These are phyloP conservation scores for Colletotrichum costaricense DNA, from an alignment of 2,329 filamentous ascomycete genomes.

Conservation along the genomic window DNA sequence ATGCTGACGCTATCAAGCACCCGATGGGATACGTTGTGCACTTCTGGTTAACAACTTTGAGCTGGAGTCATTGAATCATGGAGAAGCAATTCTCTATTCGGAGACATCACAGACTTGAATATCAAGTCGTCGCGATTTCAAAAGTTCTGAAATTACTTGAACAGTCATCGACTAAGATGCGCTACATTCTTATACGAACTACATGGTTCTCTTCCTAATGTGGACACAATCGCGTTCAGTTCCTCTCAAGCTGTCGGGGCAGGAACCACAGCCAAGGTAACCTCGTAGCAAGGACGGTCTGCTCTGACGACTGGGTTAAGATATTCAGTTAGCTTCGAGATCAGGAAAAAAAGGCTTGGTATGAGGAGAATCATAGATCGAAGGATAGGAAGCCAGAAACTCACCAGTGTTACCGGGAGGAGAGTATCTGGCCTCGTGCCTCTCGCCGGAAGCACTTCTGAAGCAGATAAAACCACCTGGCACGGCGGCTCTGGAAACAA, in stretches of 20 bases:
- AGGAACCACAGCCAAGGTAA: constrained; percentile 1
- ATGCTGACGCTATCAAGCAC: too few relatives aligned
- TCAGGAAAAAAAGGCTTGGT: not conserved
- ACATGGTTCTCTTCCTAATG: not conserved
- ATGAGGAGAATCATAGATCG: not conserved
- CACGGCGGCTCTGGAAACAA: constrained; percentile 44
- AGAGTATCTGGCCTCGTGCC: constrained; percentile 56
- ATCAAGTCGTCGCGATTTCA: too few relatives aligned
- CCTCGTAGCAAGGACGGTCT: constrained; percentile 23
- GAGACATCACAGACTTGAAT: too few relatives aligned
- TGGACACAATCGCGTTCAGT: not conserved
- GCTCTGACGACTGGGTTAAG: not conserved
- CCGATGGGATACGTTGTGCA: too few relatives aligned
- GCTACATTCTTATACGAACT: not conserved
- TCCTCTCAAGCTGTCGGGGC: not conserved
- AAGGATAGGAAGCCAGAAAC: not conserved
- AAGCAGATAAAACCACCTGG: constrained; percentile 53
- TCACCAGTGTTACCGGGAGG: constrained; percentile 51
- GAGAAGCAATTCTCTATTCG: too few relatives aligned
- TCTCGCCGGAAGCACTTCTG: constrained; percentile 48
- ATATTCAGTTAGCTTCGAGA: not conserved
- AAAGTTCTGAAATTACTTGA: too few relatives aligned
- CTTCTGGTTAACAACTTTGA: too few relatives aligned
- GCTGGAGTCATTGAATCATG: too few relatives aligned
- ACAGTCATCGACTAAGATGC: too few relatives aligned